Evolutionary conservation across 441 rosid species (phyloP), one percentile per base, ranked within the genome.

Genomic region (Viola pubescens): DNA sequence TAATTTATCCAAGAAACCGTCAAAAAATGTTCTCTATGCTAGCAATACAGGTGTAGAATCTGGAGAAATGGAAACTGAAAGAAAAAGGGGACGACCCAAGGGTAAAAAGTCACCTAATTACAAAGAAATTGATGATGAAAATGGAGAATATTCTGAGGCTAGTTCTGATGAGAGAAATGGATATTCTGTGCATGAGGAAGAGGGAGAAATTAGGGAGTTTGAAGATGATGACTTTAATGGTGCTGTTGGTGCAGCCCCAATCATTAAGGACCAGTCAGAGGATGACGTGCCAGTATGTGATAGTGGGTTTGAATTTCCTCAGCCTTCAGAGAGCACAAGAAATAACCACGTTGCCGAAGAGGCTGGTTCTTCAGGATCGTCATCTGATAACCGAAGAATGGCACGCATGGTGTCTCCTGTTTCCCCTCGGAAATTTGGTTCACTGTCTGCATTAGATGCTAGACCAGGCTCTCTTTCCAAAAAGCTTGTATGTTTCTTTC

Each of bases 111-210:
- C 71, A 66, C 90, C 88, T 48, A 89, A 91, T 76, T 91, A 94
- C 84, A 91, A 91, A 77, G 99, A 94, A 82, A 71, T 88, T 59
- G 99, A 91, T 66, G 96, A 91, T 71, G 97, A 87, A 56, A 86
- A 68, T 75, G 99, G 82, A 61, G 99, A 90, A 46, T 89, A 77
- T 72, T 84, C 96, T 26, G 98, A 89, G 74, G 96, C 82, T 61
- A 91, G 97, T 74, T 91, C 89, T 62, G 98, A 87, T 65, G 99
- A 91, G 80, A 78, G 91, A 70, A 81, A 82, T 75, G 78, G 72
- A 50, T 82, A 85, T 73, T 90, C 92, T 60, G 95, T 66, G 43
- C 86, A 71, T 68, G 98, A 91, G 73, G 97, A 91, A 68, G 99
- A 94, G 71, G 96, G 85, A 65, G 99, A 94, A 74, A 80, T 80